phyloP scores from a whole-genome alignment of 352 stramenopile genomes.

The Blastocystis hominis region DNA sequence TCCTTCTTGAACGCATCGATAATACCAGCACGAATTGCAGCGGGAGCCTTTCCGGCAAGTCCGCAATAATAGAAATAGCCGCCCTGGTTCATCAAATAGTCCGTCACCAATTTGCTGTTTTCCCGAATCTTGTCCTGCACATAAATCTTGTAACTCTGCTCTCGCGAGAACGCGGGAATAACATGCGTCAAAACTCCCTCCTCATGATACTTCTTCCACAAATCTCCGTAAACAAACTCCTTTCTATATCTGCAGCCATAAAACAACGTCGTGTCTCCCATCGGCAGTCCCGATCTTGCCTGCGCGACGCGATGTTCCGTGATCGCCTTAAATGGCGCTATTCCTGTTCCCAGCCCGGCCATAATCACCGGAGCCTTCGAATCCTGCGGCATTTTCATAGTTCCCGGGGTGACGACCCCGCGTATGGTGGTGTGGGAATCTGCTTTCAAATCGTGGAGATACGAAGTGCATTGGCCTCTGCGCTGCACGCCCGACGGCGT shows the following conservation, averaged over 20 bases:
- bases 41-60: slow-evolving; percentile 58
- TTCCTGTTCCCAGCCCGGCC: slow-evolving; percentile 74
- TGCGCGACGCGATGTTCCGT: slow-evolving; percentile 75
- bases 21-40: slow-evolving; percentile 13
- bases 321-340: slow-evolving; percentile 79
- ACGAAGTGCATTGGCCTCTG: slow-evolving; percentile 82
- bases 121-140: slow-evolving; percentile 76
- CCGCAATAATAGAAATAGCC: slow-evolving; percentile 76
- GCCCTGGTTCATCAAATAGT: slow-evolving; percentile 70
- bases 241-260: slow-evolving; percentile 83
- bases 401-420: slow-evolving; percentile 84
- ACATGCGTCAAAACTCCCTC: slow-evolving; percentile 73
- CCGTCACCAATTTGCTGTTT: slow-evolving; percentile 69
- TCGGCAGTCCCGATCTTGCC: slow-evolving; percentile 61
- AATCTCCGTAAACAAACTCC: slow-evolving; percentile 90
- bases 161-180: slow-evolving; percentile 74
- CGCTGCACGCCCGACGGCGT: slow-evolving; percentile 68
- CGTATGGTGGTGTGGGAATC: slow-evolving; percentile 64
- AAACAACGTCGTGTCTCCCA: slow-evolving; percentile 76
- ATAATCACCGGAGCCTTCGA: slow-evolving; percentile 81
- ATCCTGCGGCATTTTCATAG: slow-evolving; percentile 81
- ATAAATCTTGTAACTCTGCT: slow-evolving; percentile 78
- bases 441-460: slow-evolving; percentile 68
- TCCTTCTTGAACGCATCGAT: slow-evolving; percentile 51
- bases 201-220: slow-evolving; percentile 72